Evolutionary conservation across 2,329 filamentous ascomycete genomes (phyloP), one percentile per base, ranked within the genome.

Genomic region (Nemania sp.): DNA sequence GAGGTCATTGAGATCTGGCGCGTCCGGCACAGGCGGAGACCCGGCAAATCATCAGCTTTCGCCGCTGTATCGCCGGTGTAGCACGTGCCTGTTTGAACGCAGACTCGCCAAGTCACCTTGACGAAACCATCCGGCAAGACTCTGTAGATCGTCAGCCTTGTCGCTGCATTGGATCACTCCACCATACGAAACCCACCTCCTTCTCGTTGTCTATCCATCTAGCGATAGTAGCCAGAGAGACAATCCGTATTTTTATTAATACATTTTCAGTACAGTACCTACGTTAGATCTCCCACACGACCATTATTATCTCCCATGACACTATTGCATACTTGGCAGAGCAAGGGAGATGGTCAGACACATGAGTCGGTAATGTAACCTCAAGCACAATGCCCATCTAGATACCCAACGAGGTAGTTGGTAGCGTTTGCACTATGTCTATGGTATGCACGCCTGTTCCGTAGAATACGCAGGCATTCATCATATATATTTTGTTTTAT

Each of bases 41-140:
- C 38, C 38, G 38, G 38, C 38, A 18, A 18, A 18, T 41, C 13
- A 15, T 18, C 38, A 15, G 18, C 38, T 24, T 47, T 47, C 45
- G 24, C 45, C 45, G 45, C 58, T 49, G n/a, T n/a, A n/a, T n/a
- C n/a, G n/a, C n/a, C n/a, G n/a, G 8, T 52, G 45, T 26, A 45
- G 13, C 49, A 53, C 58, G 58, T 62, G 49, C 58, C 35, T 18
- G 18, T 62, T 32, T 32, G 49, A 18, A 10, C 38, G 64, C 64
- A 58, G 53, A 62, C 24, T 56, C 45, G 38, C 51, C 58, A 13
- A n/a, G 64, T 66, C 64, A 66, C 64, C 18, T 45, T 20, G 43
- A 20, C 22, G 15, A 24, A 26, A 7, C 22, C 22, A 15, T 26
- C 15, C 38, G 29, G 43, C 38, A 49, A 57, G 65, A 59, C 65